Evolutionary conservation across 768 basidiomycete genomes (phyloP).

Genomic region (Phanerochaete carnosa): DNA sequence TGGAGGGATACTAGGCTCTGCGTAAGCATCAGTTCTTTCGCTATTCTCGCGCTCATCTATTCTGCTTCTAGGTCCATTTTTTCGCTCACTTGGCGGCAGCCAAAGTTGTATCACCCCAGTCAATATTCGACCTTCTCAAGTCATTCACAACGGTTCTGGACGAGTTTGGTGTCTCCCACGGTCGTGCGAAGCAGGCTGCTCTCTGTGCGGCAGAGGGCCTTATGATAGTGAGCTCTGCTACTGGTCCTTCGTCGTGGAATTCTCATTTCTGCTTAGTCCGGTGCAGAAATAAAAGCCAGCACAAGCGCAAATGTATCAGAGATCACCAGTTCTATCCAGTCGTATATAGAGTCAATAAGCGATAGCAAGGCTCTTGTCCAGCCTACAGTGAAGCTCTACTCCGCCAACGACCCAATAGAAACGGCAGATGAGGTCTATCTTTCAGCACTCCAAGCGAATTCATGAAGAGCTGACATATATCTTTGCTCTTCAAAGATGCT

Average conservation of each 20-base stretch:
- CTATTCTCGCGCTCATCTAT: background rate
- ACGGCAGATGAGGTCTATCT: slow-evolving; percentile 58
- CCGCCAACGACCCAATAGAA: slow-evolving; percentile 39
- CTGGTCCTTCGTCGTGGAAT: background rate
- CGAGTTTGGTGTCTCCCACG: slow-evolving; percentile 84
- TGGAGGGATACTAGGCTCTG: slow-evolving; percentile 90
- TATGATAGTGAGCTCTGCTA: slow-evolving; percentile 52
- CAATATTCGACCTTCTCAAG: slow-evolving; percentile 76
- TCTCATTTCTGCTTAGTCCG: slow-evolving; percentile 45
- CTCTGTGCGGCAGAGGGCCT: slow-evolving; percentile 80
- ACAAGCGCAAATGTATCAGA: slow-evolving; percentile 58
- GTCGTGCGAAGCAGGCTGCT: slow-evolving; percentile 79
- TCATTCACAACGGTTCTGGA: slow-evolving; percentile 86
- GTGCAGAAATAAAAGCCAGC: slow-evolving; percentile 58
- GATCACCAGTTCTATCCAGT: slow-evolving; percentile 68
- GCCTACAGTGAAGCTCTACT: slow-evolving; percentile 53
- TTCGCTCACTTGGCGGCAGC: slow-evolving; percentile 86
- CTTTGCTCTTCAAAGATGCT: slow-evolving; percentile 50
- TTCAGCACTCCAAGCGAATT: background rate
- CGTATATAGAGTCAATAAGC: slow-evolving; percentile 60
- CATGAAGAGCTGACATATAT: background rate
- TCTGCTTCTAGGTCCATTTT: slow-evolving; percentile 71
- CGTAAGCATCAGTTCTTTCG: slow-evolving; percentile 42
- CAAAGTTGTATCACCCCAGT: slow-evolving; percentile 68
- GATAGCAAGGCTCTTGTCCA: slow-evolving; percentile 64